Evolutionary conservation across 1,284 basidiomycete species (phyloP), one percentile per base, ranked within the genome.

Genomic region (Trametes versicolor): DNA sequence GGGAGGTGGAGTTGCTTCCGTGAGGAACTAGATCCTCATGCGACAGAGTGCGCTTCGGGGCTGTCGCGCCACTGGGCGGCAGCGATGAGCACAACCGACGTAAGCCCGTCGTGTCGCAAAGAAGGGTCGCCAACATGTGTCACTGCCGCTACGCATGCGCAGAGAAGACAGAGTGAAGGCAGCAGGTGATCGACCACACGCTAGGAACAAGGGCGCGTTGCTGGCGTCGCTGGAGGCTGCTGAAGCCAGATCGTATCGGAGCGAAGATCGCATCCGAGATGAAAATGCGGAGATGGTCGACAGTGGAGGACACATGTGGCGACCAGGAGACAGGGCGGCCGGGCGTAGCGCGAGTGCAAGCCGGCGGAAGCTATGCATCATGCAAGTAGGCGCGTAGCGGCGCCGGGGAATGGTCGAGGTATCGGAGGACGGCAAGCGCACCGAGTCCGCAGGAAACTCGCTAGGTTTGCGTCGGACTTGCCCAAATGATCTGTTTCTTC

Each of bases 401-500:
- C 58, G 54, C 57, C 61, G 63, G 62, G 51, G 60, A 60, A 66
- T 59, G 63, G 48, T 68, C 64, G 67, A 65, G 51, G 60, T 29
- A 58, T 58, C 36, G 34, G 19, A 49, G 37, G 25, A 36, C 41
- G 37, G 48, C 27, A 53, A 43, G 56, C n/a, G 43, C 49, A 47
- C 57, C 61, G 50, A 56, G 47, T 27, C 54, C 67, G 63, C 61
- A 59, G 58, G 47, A 58, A 47, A 56, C n/a, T 50, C 57, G 62
- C 43, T 64, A 27, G n/a, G 53, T 56, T 58, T 29, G 39, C 59
- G 34, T 57, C 21, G 27, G 45, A 25, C 25, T 58, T 68, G 43
- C 69, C 69, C 51, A 58, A 70, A 70, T 32, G 48, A 65, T 41
- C 34, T 51, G 41, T 47, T 65, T 56, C 34, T 70, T 71, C 70